phyloP scores from a whole-genome alignment of 805 yeast genomes.

The Lachancea thermotolerans region DNA sequence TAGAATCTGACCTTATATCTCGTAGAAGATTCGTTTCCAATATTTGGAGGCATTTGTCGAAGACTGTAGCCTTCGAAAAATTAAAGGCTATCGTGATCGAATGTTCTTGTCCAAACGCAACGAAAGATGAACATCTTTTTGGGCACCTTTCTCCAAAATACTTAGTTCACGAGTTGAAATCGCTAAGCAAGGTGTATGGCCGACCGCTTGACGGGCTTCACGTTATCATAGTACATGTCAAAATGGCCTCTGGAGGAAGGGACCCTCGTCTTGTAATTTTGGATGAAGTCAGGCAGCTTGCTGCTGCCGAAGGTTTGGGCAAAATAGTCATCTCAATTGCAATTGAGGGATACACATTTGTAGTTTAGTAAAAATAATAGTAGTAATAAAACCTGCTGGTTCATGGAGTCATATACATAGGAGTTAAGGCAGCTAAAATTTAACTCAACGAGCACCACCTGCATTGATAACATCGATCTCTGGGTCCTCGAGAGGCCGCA shows the following conservation, averaged over 20 bases:
- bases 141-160: constrained; percentile 76
- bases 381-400: too few relatives aligned
- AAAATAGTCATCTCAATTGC: constrained; percentile 24
- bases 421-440: constrained; percentile 3
- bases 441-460: constrained; percentile 66
- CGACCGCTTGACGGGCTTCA: constrained; percentile 33
- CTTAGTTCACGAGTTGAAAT: constrained; percentile 49
- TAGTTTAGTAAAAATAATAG: constrained; percentile 1
- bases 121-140: constrained; percentile 45
- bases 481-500: constrained; percentile 48
- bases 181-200: constrained; percentile 33
- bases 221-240: constrained; percentile 45
- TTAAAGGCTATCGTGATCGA: constrained; percentile 63
- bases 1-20: constrained; percentile 60
- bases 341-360: constrained; percentile 19
- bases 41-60: constrained; percentile 56
- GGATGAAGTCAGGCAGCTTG: constrained; percentile 40
- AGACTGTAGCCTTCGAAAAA: constrained; percentile 33
- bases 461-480: constrained; percentile 73
- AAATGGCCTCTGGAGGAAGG: constrained; percentile 32
- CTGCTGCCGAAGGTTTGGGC: constrained; percentile 34
- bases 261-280: constrained; percentile 59
- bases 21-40: constrained; percentile 24
- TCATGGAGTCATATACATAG: too few relatives aligned
- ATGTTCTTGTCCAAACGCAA: constrained; percentile 55